Evolutionary conservation across 163 green algal genomes (phyloP).

Genomic region (Volvox carteri): DNA sequence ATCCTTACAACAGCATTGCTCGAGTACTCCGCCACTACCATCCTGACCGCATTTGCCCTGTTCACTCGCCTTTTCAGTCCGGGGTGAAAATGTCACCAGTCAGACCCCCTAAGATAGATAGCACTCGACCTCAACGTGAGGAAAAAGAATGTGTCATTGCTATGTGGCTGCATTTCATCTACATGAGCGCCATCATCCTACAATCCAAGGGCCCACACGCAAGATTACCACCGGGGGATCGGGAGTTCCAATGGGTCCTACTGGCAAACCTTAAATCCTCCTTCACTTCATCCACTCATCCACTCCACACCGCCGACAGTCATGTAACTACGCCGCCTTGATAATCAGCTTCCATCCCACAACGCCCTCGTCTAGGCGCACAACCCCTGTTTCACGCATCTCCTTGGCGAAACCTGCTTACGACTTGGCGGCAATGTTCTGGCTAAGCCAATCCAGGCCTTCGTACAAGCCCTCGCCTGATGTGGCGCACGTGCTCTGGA

Average conservation of each 20-base stretch:
- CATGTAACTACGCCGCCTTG: neutral
- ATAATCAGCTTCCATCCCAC: neutral
- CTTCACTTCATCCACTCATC: constrained; percentile 7
- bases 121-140: neutral
- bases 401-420: neutral
- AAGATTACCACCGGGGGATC: neutral
- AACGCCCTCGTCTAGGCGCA: neutral
- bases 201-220: neutral
- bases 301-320: neutral
- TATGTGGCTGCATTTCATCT: constrained; percentile 3
- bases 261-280: neutral
- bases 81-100: constrained; percentile 21
- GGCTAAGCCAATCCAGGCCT: constrained; percentile 96
- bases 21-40: too few species aligned
- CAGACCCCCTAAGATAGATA: neutral
- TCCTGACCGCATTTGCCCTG: neutral
- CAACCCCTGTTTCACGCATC: neutral
- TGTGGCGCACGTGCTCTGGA: constrained; percentile 97
- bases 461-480: constrained; percentile 98
- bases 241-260: neutral
- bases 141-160: constrained; percentile 30
- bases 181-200: neutral
- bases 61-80: neutral
- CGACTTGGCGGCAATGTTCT: constrained; percentile 53
- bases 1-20: neutral